Percentiles rank a stretch among this genome's conserved stretches.
phyloP scores from a whole-genome alignment of 306 rosid species.

The Gastrolobium villosum region DNA sequence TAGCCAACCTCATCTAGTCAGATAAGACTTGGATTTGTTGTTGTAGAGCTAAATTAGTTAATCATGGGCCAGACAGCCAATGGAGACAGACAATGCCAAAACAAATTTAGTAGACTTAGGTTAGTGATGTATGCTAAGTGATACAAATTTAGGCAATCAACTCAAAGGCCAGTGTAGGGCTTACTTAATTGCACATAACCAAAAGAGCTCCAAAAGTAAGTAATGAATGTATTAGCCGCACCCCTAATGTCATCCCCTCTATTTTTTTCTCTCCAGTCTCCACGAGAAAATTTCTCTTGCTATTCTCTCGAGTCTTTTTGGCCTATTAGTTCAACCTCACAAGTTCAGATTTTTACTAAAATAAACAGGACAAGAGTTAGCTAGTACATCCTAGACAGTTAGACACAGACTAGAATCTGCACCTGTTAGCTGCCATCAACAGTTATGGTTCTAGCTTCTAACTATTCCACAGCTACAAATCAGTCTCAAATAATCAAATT shows the following conservation, averaged over 20 bases:
- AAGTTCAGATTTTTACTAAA: not conserved
- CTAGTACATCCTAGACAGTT: conserved; percentile 2
- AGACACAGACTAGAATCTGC: not conserved
- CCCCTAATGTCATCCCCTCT: too few relatives aligned
- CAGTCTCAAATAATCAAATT: conserved; percentile 19
- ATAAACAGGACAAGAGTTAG: not conserved
- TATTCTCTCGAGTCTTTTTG: not conserved
- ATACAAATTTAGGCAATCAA: not conserved
- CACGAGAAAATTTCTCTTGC: not conserved
- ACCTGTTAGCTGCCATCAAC: not conserved
- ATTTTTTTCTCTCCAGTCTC: not conserved
- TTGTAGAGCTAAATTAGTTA: too few relatives aligned
- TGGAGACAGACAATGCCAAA: too few relatives aligned
- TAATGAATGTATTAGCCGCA: too few relatives aligned
- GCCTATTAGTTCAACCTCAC: not conserved
- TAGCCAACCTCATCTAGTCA: too few relatives aligned
- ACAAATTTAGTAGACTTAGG: too few relatives aligned
- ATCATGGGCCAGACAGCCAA: too few relatives aligned
- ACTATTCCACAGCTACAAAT: not conserved
- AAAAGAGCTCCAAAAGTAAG: too few relatives aligned
- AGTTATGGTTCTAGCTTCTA: not conserved
- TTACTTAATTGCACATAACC: too few relatives aligned
- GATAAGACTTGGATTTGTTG: too few relatives aligned
- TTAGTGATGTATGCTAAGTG: not conserved
- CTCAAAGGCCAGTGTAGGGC: not conserved